Conservation (phyloP, 179 eudicot genomes). For the Spergularia azorica region DNA sequence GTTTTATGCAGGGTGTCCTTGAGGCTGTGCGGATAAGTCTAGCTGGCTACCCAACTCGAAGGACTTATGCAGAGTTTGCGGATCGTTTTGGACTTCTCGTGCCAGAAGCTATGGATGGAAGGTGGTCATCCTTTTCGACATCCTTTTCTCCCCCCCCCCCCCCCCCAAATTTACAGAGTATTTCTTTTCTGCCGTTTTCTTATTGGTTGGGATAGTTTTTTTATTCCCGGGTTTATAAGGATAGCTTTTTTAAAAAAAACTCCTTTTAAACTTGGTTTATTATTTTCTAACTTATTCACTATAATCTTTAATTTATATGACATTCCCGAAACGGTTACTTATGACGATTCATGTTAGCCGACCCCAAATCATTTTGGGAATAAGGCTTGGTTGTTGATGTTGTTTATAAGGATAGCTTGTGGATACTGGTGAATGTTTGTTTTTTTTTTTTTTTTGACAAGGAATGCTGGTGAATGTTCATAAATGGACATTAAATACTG, state of each 20-base stretch:
- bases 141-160: not conserved
- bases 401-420: too few species aligned
- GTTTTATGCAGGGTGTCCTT: constrained; percentile 75
- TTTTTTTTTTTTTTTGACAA: too few species aligned
- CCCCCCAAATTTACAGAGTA: too few species aligned
- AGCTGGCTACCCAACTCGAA: constrained; percentile 97
- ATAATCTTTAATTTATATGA: too few species aligned
- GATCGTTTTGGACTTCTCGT: constrained; percentile 94
- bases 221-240: too few species aligned
- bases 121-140: constrained; percentile 37
- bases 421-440: not conserved
- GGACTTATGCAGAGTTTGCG: constrained; percentile 85
- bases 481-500: not conserved
- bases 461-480: not conserved
- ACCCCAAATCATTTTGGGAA: too few species aligned
- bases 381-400: too few species aligned
- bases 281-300: too few species aligned
- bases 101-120: constrained; percentile 62
- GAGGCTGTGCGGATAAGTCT: constrained; percentile 97
- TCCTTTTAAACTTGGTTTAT: too few species aligned
- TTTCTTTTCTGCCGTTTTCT: not conserved
- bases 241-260: too few species aligned
- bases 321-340: too few species aligned
- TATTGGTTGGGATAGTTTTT: not conserved
- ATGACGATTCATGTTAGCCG: too few species aligned